Evolutionary conservation across 306 rosid genomes (phyloP), one percentile per base, ranked within the genome.

Genomic region (Astragalus glycyphyllos): DNA sequence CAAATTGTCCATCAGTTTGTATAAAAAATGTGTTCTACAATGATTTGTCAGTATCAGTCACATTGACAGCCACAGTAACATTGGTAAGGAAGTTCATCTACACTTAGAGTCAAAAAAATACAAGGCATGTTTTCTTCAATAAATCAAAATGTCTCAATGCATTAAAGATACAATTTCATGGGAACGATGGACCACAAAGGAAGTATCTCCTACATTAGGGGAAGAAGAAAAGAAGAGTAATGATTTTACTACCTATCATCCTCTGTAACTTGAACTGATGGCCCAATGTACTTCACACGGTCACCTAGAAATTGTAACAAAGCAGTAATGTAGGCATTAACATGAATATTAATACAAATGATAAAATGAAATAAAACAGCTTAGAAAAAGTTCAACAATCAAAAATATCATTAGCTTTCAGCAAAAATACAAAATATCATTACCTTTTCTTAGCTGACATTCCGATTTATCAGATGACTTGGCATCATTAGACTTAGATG

Each of bases 251-350:
- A 94, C 99, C 99, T 90, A 75, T 90, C 86, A 73, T 87, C 88
- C 11, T 65, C 89, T 79, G 83, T 81, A 81, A 81, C 71, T 51
- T 42, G 69, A 58, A 82, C 78, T 58, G 95, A 83, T 16, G 92
- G 84, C 67, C 99, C 99, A 62, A 72, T 77, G 73, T 94, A 94
- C 88, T 82, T 94, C 81, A 94, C 97, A 53, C 99, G 92, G 75
- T 91, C 99, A 68, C 99, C 99, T 94, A 48, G 23, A 65, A 76
- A 14, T 34, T 31, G 51, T 49, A 71, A 74, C 53, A 76, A 53
- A 47, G 71, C 64, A 26, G 55, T 58, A 65, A 72, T 8, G 47
- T 51, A 81, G 45, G 44, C 55, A 68, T n/a, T 61, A 13, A 44
- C 71, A 13, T 45, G 44, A 69, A 35, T 51, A 29, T 23, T 41